phyloP scores from a whole-genome alignment of 257 asterid species.

The Solanum virginianum region DNA sequence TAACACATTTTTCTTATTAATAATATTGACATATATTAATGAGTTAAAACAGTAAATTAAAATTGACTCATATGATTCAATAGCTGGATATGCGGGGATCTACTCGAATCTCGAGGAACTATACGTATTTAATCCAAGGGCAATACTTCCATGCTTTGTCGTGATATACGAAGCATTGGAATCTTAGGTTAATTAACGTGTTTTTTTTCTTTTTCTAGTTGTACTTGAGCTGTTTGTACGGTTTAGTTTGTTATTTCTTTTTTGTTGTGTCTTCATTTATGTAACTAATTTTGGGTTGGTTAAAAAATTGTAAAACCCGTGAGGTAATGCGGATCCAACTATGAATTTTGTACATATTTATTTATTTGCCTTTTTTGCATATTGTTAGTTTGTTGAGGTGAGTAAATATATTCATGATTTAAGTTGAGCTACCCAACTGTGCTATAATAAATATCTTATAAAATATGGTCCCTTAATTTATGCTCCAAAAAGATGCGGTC shows the following conservation, averaged over 20 bases:
- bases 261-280: neutral
- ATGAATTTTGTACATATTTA: neutral
- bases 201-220: neutral
- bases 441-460: neutral
- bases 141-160: slow-evolving; percentile 46
- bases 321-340: neutral
- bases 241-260: neutral
- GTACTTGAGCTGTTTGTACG: neutral
- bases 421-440: neutral
- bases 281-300: neutral
- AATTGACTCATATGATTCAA: slow-evolving; percentile 12
- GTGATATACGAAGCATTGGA: slow-evolving; percentile 35
- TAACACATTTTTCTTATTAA: neutral
- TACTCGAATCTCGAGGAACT: slow-evolving; percentile 41
- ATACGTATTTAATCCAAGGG: slow-evolving; percentile 41
- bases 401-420: neutral
- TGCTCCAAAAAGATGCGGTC: neutral
- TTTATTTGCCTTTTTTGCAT: neutral
- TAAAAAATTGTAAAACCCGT: neutral
- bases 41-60: neutral
- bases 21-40: neutral
- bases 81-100: slow-evolving; percentile 21
- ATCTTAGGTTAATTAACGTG: slow-evolving; percentile 3
- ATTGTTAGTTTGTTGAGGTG: neutral
- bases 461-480: neutral